Evolutionary conservation across 2,329 filamentous ascomycete species (phyloP).

Genomic region (Nectriaceae sp.): DNA sequence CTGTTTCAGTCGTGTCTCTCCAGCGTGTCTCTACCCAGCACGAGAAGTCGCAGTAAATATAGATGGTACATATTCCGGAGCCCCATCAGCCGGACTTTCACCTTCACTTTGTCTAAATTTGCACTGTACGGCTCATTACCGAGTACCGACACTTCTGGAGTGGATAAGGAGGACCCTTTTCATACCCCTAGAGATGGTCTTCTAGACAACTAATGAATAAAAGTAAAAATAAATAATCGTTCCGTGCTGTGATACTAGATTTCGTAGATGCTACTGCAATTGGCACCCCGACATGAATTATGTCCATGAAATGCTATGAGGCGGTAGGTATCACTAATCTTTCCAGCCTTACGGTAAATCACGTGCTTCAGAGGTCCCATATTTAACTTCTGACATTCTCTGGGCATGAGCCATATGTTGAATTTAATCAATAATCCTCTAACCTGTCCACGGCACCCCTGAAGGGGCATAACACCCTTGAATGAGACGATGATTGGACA

Average conservation of each 20-base stretch:
- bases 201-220: slow-evolving; percentile 48
- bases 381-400: too few species aligned
- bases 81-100: slow-evolving; percentile 39
- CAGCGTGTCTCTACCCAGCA: slow-evolving; percentile 91
- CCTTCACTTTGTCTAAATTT: slow-evolving; percentile 44
- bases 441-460: too few species aligned
- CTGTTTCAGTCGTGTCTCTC: slow-evolving; percentile 72
- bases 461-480: too few species aligned
- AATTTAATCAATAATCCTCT: too few species aligned
- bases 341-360: too few species aligned
- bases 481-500: too few species aligned
- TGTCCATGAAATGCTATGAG: too few species aligned
- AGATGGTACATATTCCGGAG: slow-evolving; percentile 41
- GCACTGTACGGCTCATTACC: slow-evolving; percentile 39
- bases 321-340: too few species aligned
- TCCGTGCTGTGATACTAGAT: background rate
- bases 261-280: too few species aligned
- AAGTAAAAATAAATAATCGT: slow-evolving; percentile 38
- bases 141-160: slow-evolving; percentile 37
- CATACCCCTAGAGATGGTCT: slow-evolving; percentile 40
- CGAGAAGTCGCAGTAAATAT: slow-evolving; percentile 75
- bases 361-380: too few species aligned
- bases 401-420: too few species aligned
- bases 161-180: slow-evolving; percentile 38
- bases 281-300: too few species aligned